These are phyloP conservation scores for Taphrina flavorubra DNA, from an alignment of 1,139 yeast genomes.

Conservation along the genomic window DNA sequence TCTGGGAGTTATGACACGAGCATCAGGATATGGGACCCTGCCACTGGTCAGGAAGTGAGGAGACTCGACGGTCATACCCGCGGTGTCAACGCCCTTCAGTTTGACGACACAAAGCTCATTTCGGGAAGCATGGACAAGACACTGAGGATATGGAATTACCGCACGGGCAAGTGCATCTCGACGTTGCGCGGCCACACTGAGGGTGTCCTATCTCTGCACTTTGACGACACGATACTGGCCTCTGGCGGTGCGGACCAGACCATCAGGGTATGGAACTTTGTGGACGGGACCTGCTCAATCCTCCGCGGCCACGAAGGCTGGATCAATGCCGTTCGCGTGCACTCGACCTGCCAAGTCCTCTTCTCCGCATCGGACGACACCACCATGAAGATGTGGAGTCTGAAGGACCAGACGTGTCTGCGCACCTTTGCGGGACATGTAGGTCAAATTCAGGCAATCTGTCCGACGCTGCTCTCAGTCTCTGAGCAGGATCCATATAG, in stretches of 20 bases:
- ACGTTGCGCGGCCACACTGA: conserved; percentile 93
- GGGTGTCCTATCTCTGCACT: conserved; percentile 81
- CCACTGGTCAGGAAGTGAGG: conserved; percentile 73
- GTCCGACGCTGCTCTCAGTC: conserved; percentile 31
- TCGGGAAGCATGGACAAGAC: conserved; percentile 92
- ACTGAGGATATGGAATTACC: conserved; percentile 93
- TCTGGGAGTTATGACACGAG: conserved; percentile 76
- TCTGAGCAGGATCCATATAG: conserved; percentile 38
- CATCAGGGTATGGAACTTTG: conserved; percentile 95
- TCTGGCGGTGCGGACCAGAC: conserved; percentile 93
- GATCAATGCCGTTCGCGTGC: conserved; percentile 88
- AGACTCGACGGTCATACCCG: conserved; percentile 82
- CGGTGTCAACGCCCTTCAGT: conserved; percentile 85
- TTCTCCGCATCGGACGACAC: conserved; percentile 91
- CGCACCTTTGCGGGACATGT: conserved; percentile 70
- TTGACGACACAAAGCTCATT: conserved; percentile 85
- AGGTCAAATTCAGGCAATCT: conserved; percentile 53
- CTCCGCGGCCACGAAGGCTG: conserved; percentile 91
- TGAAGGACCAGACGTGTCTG: conserved; percentile 76
- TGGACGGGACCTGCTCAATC: conserved; percentile 87
- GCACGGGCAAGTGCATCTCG: conserved; percentile 90
- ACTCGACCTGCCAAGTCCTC: conserved; percentile 74
- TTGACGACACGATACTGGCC: conserved; percentile 79
- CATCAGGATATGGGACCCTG: conserved; percentile 95
- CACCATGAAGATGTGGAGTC: conserved; percentile 93